A percentile compares a stretch with the other conserved stretches of the same genome.
Conservation (phyloP, 2,329 filamentous ascomycete genomes). For the Ascocoryne sarcoides region DNA sequence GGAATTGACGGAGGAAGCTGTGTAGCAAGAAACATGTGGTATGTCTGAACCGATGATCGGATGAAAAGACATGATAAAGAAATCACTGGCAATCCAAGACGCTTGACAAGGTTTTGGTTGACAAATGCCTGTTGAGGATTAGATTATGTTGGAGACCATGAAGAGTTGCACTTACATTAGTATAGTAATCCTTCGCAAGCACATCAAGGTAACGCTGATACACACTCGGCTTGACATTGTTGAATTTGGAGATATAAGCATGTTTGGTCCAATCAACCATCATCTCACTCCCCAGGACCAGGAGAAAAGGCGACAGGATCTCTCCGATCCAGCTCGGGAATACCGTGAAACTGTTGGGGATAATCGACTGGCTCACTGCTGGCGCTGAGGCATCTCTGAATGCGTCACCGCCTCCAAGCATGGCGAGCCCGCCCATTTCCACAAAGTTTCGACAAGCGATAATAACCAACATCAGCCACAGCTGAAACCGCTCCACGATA, state of each 20-base stretch:
- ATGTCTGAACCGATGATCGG: slow-evolving; percentile 87
- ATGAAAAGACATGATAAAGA: slow-evolving; percentile 93
- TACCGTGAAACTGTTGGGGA: slow-evolving; percentile 85
- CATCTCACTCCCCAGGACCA: slow-evolving; percentile 95
- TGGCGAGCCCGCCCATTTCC: slow-evolving; percentile 78
- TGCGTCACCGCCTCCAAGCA: slow-evolving; percentile 34
- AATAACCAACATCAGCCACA: slow-evolving; percentile 95
- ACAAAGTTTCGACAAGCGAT: slow-evolving; percentile 95
- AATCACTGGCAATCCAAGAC: slow-evolving; percentile 83
- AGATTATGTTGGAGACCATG: slow-evolving; percentile 13
- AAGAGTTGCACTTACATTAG: slow-evolving; percentile 52
- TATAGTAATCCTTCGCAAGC: slow-evolving; percentile 95
- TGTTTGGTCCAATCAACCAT: slow-evolving; percentile 96
- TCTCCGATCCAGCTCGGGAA: slow-evolving; percentile 82
- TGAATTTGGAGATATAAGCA: slow-evolving; percentile 96
- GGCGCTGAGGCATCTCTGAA: slow-evolving; percentile 47
- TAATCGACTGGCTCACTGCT: slow-evolving; percentile 60
- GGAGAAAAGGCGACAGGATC: slow-evolving; percentile 82
- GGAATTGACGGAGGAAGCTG: slow-evolving; percentile 69
- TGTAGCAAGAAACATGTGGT: slow-evolving; percentile 93
- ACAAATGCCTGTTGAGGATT: slow-evolving; percentile 60
- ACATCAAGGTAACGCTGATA: slow-evolving; percentile 89
- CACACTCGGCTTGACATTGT: slow-evolving; percentile 85
- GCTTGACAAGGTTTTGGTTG: slow-evolving; percentile 79
- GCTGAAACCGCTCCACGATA: slow-evolving; percentile 91